Conservation (phyloP, 768 basidiomycete species). For the Suillus sp. region DNA sequence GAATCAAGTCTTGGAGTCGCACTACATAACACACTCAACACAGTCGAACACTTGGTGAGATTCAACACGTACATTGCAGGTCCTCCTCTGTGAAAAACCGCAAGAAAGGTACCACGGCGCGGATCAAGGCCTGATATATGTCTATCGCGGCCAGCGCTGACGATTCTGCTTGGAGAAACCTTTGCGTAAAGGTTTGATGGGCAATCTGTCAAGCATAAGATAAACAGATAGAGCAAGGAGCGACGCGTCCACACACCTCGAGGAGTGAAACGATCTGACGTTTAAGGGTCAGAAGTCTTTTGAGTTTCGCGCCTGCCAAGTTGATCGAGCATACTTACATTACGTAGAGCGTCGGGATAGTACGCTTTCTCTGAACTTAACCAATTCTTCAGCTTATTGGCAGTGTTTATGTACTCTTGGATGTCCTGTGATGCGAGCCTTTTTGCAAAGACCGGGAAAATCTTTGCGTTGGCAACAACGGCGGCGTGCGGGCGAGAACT, state of each 20-base stretch:
- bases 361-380: slow-evolving; percentile 51
- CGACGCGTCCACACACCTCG: slow-evolving; percentile 38
- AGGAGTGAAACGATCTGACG: slow-evolving; percentile 55
- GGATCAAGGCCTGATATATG: slow-evolving; percentile 17
- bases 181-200: slow-evolving; percentile 18
- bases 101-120: slow-evolving; percentile 23
- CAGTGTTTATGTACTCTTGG: slow-evolving; percentile 22
- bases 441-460: slow-evolving; percentile 38
- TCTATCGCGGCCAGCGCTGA: slow-evolving; percentile 13
- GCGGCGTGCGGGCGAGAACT: slow-evolving; percentile 23
- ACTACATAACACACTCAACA: not conserved
- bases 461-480: slow-evolving; percentile 35
- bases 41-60: not conserved
- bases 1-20: not conserved
- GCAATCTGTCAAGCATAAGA: slow-evolving; percentile 28
- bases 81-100: slow-evolving; percentile 25
- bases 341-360: slow-evolving; percentile 49
- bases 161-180: slow-evolving; percentile 10
- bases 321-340: slow-evolving; percentile 38
- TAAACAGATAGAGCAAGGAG: slow-evolving; percentile 30
- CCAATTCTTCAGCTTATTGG: slow-evolving; percentile 48
- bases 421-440: slow-evolving; percentile 35
- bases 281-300: slow-evolving; percentile 8
- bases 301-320: slow-evolving; percentile 4
- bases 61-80: slow-evolving; percentile 23